Conservation (phyloP, 352 stramenopile genomes). For the Phytophthora melonis region DNA sequence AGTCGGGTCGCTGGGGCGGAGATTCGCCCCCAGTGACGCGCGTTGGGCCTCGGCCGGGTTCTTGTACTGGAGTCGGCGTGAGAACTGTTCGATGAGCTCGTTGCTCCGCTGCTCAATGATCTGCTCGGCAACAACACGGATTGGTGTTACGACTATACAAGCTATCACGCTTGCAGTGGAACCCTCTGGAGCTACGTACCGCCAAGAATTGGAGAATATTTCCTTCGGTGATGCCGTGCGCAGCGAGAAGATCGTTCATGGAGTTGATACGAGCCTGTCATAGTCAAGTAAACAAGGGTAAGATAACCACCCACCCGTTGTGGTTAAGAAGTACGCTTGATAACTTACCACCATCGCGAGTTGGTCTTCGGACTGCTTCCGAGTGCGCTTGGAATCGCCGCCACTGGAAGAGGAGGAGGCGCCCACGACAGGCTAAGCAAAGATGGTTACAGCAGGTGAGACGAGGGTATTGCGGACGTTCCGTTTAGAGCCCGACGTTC, state of each 20-base stretch:
- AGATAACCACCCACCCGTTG: background rate
- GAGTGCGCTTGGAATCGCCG: conserved; percentile 48
- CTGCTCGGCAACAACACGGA: conserved; percentile 26
- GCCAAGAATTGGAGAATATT: conserved; percentile 87
- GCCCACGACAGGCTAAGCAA: conserved; percentile 33
- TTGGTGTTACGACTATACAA: too few relatives aligned
- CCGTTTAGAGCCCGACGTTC: background rate
- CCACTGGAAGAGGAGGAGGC: conserved; percentile 29
- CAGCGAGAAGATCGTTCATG: conserved; percentile 84
- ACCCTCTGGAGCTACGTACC: conserved; percentile 31
- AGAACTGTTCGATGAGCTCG: conserved; percentile 85
- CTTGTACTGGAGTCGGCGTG: conserved; percentile 69
- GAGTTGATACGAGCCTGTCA: conserved; percentile 77
- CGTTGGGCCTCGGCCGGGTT: conserved; percentile 65
- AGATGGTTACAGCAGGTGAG: background rate
- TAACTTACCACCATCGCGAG: conserved; percentile 71
- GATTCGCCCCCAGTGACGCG: conserved; percentile 66
- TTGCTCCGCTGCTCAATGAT: conserved; percentile 87
- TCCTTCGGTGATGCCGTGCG: conserved; percentile 81
- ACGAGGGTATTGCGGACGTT: background rate
- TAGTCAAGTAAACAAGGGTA: conserved; percentile 19
- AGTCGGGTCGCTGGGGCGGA: conserved; percentile 73
- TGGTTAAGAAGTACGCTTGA: background rate
- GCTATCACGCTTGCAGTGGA: too few relatives aligned
- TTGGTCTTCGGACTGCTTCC: conserved; percentile 81